These are phyloP conservation scores for Orbilia quercus DNA, from an alignment of 2,329 filamentous ascomycete species.

Conservation along the genomic window DNA sequence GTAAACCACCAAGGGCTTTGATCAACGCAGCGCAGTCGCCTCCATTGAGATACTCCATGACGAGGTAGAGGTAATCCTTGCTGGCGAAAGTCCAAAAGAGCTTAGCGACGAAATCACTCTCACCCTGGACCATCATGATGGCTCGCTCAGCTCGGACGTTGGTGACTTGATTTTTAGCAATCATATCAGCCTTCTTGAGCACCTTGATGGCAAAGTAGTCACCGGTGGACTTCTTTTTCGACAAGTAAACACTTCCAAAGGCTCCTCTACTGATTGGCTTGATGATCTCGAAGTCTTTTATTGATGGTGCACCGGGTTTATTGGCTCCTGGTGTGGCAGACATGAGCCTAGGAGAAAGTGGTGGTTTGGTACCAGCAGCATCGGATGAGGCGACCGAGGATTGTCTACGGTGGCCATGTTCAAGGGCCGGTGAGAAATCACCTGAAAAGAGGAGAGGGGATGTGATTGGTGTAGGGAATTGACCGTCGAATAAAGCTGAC, in stretches of 20 bases:
- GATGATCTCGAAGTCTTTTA: slow-evolving; percentile 99
- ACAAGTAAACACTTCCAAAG: slow-evolving; percentile 96
- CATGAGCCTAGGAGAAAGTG: slow-evolving; percentile 82
- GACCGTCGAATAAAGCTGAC: slow-evolving; percentile 70
- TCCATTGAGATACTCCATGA: slow-evolving; percentile 99
- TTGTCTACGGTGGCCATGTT: slow-evolving; percentile 82
- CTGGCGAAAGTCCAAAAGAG: slow-evolving; percentile 99
- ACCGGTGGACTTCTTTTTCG: slow-evolving; percentile 97
- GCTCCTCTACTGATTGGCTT: slow-evolving; percentile 99
- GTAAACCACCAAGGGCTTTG: slow-evolving; percentile 89
- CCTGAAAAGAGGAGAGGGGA: slow-evolving; percentile 86
- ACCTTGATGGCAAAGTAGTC: slow-evolving; percentile 99
- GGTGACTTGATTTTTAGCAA: slow-evolving; percentile 98
- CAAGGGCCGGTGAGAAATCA: slow-evolving; percentile 80
- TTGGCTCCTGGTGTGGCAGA: slow-evolving; percentile 82
- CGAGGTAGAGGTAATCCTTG: slow-evolving; percentile 97
- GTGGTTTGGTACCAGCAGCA: slow-evolving; percentile 71
- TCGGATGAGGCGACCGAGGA: slow-evolving; percentile 87
- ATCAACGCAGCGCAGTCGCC: slow-evolving; percentile 96
- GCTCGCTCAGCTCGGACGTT: slow-evolving; percentile 98
- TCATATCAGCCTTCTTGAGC: slow-evolving; percentile 99
- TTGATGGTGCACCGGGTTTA: slow-evolving; percentile 89
- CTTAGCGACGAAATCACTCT: slow-evolving; percentile 98
- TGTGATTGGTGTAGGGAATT: slow-evolving; percentile 82
- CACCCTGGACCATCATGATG: slow-evolving; percentile 99